phyloP scores from a whole-genome alignment of 306 rosid species.

The Ormosia emarginata region DNA sequence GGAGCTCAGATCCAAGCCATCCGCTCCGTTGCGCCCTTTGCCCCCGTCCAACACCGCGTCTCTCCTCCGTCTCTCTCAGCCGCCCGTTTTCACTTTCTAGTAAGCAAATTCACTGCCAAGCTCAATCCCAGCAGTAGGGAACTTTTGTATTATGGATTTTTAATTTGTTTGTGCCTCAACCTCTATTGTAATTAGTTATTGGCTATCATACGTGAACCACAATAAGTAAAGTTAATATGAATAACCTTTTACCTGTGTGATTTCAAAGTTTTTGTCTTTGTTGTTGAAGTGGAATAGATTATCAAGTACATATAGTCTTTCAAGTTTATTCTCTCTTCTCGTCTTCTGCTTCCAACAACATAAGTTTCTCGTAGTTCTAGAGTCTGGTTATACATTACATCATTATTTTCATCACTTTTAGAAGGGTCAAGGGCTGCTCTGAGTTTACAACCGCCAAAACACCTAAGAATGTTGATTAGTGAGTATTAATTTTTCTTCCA shows the following conservation, averaged over 20 bases:
- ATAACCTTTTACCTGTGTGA: background rate
- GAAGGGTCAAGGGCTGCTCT: background rate
- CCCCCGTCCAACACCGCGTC: too few relatives aligned
- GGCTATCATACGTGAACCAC: conserved; percentile 21
- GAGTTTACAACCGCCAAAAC: background rate
- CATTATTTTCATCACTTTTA: background rate
- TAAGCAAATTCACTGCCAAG: too few relatives aligned
- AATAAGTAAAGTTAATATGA: conserved; percentile 6
- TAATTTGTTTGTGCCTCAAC: too few relatives aligned
- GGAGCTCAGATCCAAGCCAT: too few relatives aligned
- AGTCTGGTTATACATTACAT: background rate
- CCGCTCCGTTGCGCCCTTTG: too few relatives aligned
- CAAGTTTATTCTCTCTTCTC: background rate
- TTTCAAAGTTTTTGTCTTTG: background rate
- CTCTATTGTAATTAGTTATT: too few relatives aligned
- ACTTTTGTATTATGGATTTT: too few relatives aligned
- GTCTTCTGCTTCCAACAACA: background rate
- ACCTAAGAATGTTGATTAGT: background rate
- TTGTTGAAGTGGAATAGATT: background rate
- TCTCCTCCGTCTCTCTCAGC: too few relatives aligned
- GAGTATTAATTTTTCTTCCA: background rate
- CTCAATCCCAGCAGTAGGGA: too few relatives aligned
- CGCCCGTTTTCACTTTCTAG: too few relatives aligned
- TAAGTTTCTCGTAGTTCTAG: background rate
- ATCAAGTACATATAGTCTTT: background rate